These are phyloP conservation scores for Cercospora sesami DNA, from an alignment of 2,329 filamentous ascomycete species.

Conservation along the genomic window DNA sequence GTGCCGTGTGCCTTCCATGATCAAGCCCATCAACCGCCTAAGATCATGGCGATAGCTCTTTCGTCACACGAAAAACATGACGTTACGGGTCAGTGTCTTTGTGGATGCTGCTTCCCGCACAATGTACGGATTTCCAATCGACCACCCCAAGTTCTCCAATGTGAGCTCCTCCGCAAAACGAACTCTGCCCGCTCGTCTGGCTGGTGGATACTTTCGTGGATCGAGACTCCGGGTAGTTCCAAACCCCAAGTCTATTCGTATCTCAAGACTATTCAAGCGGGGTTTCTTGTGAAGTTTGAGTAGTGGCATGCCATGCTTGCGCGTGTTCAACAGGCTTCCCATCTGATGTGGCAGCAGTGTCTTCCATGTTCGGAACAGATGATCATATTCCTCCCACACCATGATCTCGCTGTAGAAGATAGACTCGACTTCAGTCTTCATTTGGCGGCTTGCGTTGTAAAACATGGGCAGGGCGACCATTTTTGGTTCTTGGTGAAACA, in stretches of 20 bases:
- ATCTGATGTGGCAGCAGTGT: background rate
- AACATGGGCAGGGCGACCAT: background rate
- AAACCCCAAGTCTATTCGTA: background rate
- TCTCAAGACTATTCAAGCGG: background rate
- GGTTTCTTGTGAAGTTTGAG: background rate
- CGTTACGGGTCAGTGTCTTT: too few relatives aligned
- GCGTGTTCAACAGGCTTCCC: background rate
- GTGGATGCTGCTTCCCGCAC: background rate
- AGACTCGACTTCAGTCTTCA: constrained; percentile 1
- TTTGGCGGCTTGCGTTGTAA: background rate
- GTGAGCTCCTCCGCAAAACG: background rate
- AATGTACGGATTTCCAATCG: background rate
- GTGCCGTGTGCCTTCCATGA: too few relatives aligned
- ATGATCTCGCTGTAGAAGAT: constrained; percentile 5
- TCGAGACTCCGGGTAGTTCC: too few relatives aligned
- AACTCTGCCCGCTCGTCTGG: background rate
- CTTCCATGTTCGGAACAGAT: background rate
- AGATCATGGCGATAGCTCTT: too few relatives aligned
- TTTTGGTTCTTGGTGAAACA: background rate
- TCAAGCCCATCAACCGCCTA: too few relatives aligned
- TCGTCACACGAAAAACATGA: too few relatives aligned
- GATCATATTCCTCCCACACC: background rate
- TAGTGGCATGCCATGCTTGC: background rate
- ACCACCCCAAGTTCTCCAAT: background rate
- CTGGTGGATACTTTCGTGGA: background rate